Percentiles rank a stretch among this genome's conserved stretches.
Evolutionary conservation across 768 basidiomycete species (phyloP).

Genomic region (Phylloporus rhodoxanthus): DNA sequence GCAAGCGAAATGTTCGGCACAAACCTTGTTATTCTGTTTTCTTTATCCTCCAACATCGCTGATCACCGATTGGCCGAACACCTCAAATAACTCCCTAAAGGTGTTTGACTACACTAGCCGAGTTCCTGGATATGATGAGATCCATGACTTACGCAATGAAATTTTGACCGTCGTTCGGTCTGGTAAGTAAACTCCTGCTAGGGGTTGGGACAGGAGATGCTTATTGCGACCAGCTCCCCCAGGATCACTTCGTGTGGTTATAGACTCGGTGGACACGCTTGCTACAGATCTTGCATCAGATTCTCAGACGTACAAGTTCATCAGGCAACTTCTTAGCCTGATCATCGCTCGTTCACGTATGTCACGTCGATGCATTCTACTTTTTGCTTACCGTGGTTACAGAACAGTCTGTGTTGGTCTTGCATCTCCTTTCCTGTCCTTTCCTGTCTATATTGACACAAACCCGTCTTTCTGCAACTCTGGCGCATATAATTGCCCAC

Average conservation of each 20-base stretch:
- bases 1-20: slow-evolving; percentile 15
- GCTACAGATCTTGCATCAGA: slow-evolving; percentile 51
- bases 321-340: slow-evolving; percentile 42
- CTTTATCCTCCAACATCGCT: slow-evolving; percentile 49
- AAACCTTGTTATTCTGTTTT: slow-evolving; percentile 49
- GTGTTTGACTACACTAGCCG: slow-evolving; percentile 45
- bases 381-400: slow-evolving; percentile 10
- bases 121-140: slow-evolving; percentile 49
- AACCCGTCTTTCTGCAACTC: slow-evolving; percentile 57
- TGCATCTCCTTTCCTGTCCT: slow-evolving; percentile 49
- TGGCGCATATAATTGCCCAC: slow-evolving; percentile 62
- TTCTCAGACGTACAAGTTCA: slow-evolving; percentile 46
- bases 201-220: not conserved
- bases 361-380: slow-evolving; percentile 11
- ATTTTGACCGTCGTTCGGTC: slow-evolving; percentile 41
- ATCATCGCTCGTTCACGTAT: slow-evolving; percentile 47
- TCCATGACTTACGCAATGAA: slow-evolving; percentile 31
- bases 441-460: slow-evolving; percentile 53
- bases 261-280: slow-evolving; percentile 72
- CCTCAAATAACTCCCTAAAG: slow-evolving; percentile 21
- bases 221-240: slow-evolving; percentile 31
- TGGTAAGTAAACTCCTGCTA: slow-evolving; percentile 19
- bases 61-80: slow-evolving; percentile 29
- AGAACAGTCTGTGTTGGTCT: slow-evolving; percentile 54
- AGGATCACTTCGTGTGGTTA: slow-evolving; percentile 52